A percentile compares a stretch with the other conserved stretches of the same genome.
These are phyloP conservation scores for Xylaria castorea DNA, from an alignment of 495 filamentous ascomycete species.

Conservation along the genomic window DNA sequence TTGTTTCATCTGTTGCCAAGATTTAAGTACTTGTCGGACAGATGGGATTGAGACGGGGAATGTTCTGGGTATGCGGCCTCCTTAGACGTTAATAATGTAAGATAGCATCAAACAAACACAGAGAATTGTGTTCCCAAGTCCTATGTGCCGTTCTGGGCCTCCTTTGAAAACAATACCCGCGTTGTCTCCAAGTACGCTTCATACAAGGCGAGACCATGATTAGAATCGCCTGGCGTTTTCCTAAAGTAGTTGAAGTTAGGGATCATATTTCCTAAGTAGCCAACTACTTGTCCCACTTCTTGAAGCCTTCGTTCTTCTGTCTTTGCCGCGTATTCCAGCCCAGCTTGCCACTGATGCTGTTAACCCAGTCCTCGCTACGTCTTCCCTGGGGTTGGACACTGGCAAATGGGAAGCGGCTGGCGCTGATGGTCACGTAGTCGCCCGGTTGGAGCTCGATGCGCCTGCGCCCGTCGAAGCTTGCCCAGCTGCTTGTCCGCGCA, in stretches of 20 bases:
- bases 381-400: conserved; percentile 79
- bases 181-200: neutral
- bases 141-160: neutral
- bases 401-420: conserved; percentile 91
- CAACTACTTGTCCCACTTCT: conserved; percentile 54
- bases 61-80: neutral
- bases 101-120: neutral
- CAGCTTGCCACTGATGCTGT: conserved; percentile 85
- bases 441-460: conserved; percentile 85
- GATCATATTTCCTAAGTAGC: conserved; percentile 1
- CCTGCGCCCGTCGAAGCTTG: conserved; percentile 94
- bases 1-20: neutral
- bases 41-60: neutral
- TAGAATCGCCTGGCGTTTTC: neutral
- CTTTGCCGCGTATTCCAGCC: conserved; percentile 95
- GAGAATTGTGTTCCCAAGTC: neutral
- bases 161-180: neutral
- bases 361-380: conserved; percentile 89
- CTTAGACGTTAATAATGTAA: neutral
- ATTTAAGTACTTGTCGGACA: neutral
- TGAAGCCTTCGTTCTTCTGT: conserved; percentile 60
- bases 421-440: conserved; percentile 95
- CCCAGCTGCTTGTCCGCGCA: conserved; percentile 88
- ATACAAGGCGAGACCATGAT: neutral
- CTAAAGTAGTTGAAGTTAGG: neutral